A percentile compares a stretch with the other conserved stretches of the same genome.
Evolutionary conservation across 2,329 filamentous ascomycete species (phyloP).

Genomic region (Fusarium sp.): DNA sequence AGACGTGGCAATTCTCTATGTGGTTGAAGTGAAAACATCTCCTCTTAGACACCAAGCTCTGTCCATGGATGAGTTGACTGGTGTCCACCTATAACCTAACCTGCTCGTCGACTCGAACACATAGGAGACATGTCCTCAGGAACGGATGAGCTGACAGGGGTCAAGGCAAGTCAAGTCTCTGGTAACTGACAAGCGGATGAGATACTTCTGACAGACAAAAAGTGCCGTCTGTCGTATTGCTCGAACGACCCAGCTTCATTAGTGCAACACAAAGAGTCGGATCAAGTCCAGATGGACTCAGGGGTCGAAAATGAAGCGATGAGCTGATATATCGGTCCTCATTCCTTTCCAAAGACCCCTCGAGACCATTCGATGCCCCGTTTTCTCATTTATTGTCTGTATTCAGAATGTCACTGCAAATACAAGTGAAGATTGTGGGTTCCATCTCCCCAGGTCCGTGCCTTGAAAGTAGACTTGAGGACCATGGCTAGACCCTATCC

Average conservation of each 20-base stretch:
- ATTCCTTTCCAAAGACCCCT: not conserved
- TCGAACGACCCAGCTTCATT: not conserved
- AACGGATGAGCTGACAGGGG: not conserved
- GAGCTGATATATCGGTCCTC: not conserved
- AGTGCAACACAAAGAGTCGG: not conserved
- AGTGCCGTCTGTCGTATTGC: not conserved
- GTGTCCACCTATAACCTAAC: not conserved
- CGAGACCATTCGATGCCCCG: not conserved
- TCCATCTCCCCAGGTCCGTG: not conserved
- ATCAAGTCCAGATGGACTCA: not conserved
- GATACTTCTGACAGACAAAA: not conserved
- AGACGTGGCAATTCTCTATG: not conserved
- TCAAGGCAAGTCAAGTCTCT: not conserved
- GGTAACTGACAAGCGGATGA: not conserved
- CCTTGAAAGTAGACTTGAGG: not conserved
- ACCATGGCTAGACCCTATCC: not conserved
- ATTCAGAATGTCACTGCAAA: not conserved
- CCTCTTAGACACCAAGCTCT: not conserved
- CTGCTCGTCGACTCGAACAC: not conserved
- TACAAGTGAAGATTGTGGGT: slow-evolving; percentile 2
- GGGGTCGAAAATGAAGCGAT: not conserved
- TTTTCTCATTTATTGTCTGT: not conserved
- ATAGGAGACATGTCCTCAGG: not conserved
- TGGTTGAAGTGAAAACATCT: not conserved
- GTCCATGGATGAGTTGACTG: not conserved